These are phyloP conservation scores for Ormosia semicastrata DNA, from an alignment of 306 rosid genomes.

Conservation along the genomic window DNA sequence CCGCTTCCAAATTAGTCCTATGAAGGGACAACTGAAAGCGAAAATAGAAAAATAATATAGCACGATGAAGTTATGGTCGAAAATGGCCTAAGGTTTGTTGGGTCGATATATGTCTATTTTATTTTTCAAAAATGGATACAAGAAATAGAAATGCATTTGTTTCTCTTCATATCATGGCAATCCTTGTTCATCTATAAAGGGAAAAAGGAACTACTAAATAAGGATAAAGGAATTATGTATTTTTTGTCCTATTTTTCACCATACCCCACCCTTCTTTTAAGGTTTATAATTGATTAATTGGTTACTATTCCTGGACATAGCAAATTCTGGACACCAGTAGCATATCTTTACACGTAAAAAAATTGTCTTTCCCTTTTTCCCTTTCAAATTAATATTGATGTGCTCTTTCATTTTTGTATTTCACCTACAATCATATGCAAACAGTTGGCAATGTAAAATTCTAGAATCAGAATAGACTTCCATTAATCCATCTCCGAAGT, in stretches of 20 bases:
- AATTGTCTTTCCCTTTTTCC: background rate
- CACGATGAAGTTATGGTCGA: background rate
- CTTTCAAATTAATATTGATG: background rate
- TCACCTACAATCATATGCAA: background rate
- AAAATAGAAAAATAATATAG: background rate
- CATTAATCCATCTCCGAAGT: background rate
- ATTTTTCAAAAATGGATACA: background rate
- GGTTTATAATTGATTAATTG: background rate
- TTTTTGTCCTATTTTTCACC: background rate
- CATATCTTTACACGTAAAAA: background rate
- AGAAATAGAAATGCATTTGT: background rate
- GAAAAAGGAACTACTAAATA: background rate
- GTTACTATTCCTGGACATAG: background rate
- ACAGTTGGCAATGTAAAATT: background rate
- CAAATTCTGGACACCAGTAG: background rate
- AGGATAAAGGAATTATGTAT: background rate
- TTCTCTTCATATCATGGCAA: background rate
- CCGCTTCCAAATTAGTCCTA: too few relatives aligned
- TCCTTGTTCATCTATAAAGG: background rate
- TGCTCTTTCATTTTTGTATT: background rate
- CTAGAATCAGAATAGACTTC: background rate
- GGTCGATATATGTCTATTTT: background rate
- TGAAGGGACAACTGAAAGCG: too few relatives aligned
- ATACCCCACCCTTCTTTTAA: background rate
- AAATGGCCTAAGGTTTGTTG: background rate